phyloP scores from a whole-genome alignment of 768 basidiomycete species.

The Leccinum olivaceopallidum region DNA sequence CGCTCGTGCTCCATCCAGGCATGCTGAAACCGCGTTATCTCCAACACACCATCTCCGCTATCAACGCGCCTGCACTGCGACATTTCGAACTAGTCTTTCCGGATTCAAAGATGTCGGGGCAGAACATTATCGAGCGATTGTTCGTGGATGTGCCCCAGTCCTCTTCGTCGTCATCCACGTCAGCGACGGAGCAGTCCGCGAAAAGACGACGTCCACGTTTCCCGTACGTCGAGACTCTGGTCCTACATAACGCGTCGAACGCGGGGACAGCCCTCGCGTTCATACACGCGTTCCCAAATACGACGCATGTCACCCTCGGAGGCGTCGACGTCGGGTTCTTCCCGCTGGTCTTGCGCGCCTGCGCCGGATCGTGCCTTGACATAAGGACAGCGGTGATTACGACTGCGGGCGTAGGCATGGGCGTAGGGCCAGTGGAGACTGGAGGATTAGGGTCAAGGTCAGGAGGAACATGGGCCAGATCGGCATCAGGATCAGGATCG shows the following conservation, averaged over 20 bases:
- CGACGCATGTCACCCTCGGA: conserved; percentile 23
- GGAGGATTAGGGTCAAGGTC: conserved; percentile 3
- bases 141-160: conserved; percentile 16
- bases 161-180: neutral
- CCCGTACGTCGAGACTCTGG: conserved; percentile 29
- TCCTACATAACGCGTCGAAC: conserved; percentile 28
- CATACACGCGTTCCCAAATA: conserved; percentile 28
- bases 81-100: conserved; percentile 36
- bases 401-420: neutral
- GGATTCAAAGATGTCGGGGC: conserved; percentile 30
- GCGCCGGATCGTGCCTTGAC: neutral
- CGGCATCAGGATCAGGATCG: neutral
- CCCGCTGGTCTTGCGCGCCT: conserved; percentile 16
- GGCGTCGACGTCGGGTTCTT: conserved; percentile 30
- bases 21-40: conserved; percentile 34
- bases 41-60: conserved; percentile 30
- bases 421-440: conserved; percentile 1
- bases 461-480: neutral
- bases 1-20: conserved; percentile 31
- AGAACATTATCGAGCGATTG: conserved; percentile 26
- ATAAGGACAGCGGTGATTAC: neutral
- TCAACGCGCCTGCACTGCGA: conserved; percentile 30
- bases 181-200: conserved; percentile 1
- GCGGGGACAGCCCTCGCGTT: conserved; percentile 25
- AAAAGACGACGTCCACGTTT: conserved; percentile 24